Conservation (phyloP, 2,329 filamentous ascomycete genomes). For the Basipetospora sp. region DNA sequence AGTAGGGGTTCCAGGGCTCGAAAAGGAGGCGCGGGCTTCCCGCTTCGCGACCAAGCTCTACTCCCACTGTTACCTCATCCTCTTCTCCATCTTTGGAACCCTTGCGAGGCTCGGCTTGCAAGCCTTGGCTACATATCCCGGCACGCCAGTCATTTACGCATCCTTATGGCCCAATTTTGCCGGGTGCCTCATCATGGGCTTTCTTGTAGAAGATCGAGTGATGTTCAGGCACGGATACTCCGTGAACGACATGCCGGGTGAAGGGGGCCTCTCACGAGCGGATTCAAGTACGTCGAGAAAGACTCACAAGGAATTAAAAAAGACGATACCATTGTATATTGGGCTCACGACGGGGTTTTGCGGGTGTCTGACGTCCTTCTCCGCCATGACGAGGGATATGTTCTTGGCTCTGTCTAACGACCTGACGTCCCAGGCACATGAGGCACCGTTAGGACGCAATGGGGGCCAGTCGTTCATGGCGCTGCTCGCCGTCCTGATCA, state of each 20-base stretch:
- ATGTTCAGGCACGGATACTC: constrained; percentile 52
- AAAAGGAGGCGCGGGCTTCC: neutral
- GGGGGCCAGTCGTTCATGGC: constrained; percentile 75
- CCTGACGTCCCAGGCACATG: constrained; percentile 29
- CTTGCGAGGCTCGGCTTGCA: constrained; percentile 69
- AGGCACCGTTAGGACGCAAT: constrained; percentile 30
- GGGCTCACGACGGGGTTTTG: constrained; percentile 78
- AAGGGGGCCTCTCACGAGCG: constrained; percentile 13
- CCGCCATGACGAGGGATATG: constrained; percentile 64
- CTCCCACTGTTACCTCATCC: constrained; percentile 64
- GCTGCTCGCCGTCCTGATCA: constrained; percentile 57
- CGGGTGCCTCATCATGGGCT: constrained; percentile 72
- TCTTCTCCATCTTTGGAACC: constrained; percentile 76
- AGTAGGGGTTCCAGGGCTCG: neutral
- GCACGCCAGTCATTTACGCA: constrained; percentile 57
- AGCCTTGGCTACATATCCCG: constrained; percentile 64
- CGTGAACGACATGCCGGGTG: constrained; percentile 13
- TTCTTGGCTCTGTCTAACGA: constrained; percentile 71
- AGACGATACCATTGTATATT: constrained; percentile 77
- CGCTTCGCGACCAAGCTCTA: constrained; percentile 33
- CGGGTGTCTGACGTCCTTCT: constrained; percentile 82
- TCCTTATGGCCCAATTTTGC: constrained; percentile 79
- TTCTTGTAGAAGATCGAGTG: constrained; percentile 62
- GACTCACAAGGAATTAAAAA: constrained; percentile 48
- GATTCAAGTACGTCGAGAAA: neutral